Evolutionary conservation across 192 early-diverging fungal genomes (phyloP).

Genomic region (Dispira parvispora): DNA sequence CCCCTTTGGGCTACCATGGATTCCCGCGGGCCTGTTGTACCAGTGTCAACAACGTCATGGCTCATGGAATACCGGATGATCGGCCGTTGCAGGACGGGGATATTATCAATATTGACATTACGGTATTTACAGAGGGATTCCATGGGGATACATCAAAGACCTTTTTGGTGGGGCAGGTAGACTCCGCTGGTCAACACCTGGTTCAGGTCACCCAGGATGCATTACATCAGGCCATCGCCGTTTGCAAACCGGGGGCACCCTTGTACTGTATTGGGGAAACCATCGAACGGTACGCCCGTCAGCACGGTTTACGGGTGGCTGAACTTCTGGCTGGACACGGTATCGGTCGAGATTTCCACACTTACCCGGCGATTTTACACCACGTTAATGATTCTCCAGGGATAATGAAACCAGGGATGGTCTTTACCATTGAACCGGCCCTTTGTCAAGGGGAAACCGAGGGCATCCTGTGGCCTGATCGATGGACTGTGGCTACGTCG

Average conservation of each 20-base stretch:
- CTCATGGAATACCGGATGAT: slow-evolving; percentile 54
- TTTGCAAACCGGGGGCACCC: slow-evolving; percentile 57
- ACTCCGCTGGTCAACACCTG: slow-evolving; percentile 32
- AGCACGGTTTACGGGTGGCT: slow-evolving; percentile 40
- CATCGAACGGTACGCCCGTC: slow-evolving; percentile 27
- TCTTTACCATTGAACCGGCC: slow-evolving; percentile 82
- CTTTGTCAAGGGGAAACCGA: slow-evolving; percentile 59
- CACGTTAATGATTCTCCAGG: slow-evolving; percentile 55
- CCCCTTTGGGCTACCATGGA: slow-evolving; percentile 59
- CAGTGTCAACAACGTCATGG: slow-evolving; percentile 70
- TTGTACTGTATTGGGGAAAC: slow-evolving; percentile 46
- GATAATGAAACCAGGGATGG: slow-evolving; percentile 56
- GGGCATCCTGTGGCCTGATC: slow-evolving; percentile 67
- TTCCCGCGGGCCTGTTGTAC: slow-evolving; percentile 66
- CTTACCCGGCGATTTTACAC: slow-evolving; percentile 64
- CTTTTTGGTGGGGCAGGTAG: slow-evolving; percentile 42
- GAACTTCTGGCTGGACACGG: slow-evolving; percentile 75
- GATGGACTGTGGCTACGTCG: slow-evolving; percentile 60
- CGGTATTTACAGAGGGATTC: slow-evolving; percentile 42
- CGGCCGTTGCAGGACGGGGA: slow-evolving; percentile 47
- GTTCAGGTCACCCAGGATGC: slow-evolving; percentile 37
- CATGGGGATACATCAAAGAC: slow-evolving; percentile 60
- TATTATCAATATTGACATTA: slow-evolving; percentile 66
- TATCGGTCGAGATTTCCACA: slow-evolving; percentile 70
- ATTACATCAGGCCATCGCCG: slow-evolving; percentile 37